Evolutionary conservation across 805 yeast species (phyloP).

Genomic region (Lipomyces lipofer): DNA sequence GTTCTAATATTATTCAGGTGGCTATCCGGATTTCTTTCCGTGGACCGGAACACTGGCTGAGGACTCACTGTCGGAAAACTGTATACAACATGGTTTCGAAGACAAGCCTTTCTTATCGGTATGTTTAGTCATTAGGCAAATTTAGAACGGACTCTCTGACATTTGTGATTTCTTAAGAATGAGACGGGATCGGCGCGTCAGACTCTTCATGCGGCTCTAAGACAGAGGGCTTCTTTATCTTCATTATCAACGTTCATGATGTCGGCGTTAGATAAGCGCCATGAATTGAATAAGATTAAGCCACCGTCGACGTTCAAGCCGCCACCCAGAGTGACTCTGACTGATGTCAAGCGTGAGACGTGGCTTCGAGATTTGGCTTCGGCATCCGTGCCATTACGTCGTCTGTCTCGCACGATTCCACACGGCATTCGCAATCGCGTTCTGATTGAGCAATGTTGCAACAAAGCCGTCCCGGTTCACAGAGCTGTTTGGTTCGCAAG

Average conservation of each 20-base stretch:
- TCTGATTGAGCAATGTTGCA: slow-evolving; percentile 70
- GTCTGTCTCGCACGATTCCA: slow-evolving; percentile 77
- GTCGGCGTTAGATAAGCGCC: slow-evolving; percentile 51
- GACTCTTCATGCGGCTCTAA: slow-evolving; percentile 46
- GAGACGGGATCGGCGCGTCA: slow-evolving; percentile 73
- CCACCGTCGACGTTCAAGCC: slow-evolving; percentile 64
- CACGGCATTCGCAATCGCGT: slow-evolving; percentile 81
- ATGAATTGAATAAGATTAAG: slow-evolving; percentile 47
- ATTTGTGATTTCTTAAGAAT: slow-evolving; percentile 38
- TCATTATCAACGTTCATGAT: slow-evolving; percentile 52
- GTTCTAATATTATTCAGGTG: too few species aligned
- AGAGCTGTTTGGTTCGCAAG: slow-evolving; percentile 90
- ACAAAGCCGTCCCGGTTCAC: slow-evolving; percentile 66
- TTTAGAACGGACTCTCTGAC: background rate
- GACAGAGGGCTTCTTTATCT: slow-evolving; percentile 47
- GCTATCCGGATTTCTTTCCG: slow-evolving; percentile 69
- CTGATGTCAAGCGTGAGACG: slow-evolving; percentile 78
- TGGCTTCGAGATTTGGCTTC: slow-evolving; percentile 85
- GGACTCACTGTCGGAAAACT: slow-evolving; percentile 52
- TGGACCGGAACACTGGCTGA: slow-evolving; percentile 65
- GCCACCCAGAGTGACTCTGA: slow-evolving; percentile 86
- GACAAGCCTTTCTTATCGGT: slow-evolving; percentile 44
- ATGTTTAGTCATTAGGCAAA: background rate
- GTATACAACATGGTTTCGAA: slow-evolving; percentile 68
- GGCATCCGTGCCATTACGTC: slow-evolving; percentile 61